Evolutionary conservation across 371 early-diverging fungal genomes (phyloP).

Genomic region (Rhizopus delemar): DNA sequence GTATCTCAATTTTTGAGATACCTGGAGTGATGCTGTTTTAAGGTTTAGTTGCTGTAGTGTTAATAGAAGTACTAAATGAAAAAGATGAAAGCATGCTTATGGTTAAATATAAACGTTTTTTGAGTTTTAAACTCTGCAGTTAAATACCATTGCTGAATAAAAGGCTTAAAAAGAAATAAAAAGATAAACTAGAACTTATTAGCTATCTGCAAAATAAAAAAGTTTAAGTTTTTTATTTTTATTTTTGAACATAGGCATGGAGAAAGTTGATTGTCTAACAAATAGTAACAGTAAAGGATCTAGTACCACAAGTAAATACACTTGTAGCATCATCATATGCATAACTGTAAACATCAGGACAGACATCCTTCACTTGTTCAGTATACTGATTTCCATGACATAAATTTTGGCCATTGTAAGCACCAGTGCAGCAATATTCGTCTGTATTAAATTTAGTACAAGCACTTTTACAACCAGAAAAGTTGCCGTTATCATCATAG

Average conservation of each 20-base stretch:
- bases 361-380: conserved; percentile 29
- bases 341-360: conserved; percentile 56
- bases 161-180: background rate
- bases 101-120: too few species aligned
- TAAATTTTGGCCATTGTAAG: conserved; percentile 23
- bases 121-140: too few species aligned
- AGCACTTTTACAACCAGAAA: conserved; percentile 37
- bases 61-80: too few species aligned
- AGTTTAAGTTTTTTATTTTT: background rate
- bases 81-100: too few species aligned
- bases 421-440: conserved; percentile 46
- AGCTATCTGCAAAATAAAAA: background rate
- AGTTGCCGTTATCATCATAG: conserved; percentile 24
- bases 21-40: too few species aligned
- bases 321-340: conserved; percentile 54
- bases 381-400: conserved; percentile 36
- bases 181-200: background rate
- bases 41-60: too few species aligned
- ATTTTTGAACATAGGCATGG: background rate
- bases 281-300: conserved; percentile 47
- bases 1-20: too few species aligned
- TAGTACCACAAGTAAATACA: conserved; percentile 40
- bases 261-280: conserved; percentile 22
- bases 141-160: too few species aligned
- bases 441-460: conserved; percentile 38